A percentile compares a stretch with the other conserved stretches of the same genome.
These are phyloP conservation scores for Smithsoniella earleae DNA, from an alignment of 163 green algal genomes.

Conservation along the genomic window DNA sequence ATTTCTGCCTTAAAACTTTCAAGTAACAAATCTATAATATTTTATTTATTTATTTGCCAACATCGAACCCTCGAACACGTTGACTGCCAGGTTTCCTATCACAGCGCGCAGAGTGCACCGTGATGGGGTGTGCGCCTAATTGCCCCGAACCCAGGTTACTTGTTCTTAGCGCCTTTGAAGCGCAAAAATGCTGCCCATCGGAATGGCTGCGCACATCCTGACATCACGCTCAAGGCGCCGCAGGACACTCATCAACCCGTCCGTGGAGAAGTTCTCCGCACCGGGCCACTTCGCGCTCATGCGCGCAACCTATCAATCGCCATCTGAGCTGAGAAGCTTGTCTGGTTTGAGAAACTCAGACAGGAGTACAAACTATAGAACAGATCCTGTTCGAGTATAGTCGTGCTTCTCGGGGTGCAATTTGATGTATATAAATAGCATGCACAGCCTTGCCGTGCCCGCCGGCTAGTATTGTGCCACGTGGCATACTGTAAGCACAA, in stretches of 20 bases:
- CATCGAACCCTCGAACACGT: too few species aligned
- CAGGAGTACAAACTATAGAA: conserved; percentile 63
- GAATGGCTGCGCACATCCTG: conserved; percentile 26
- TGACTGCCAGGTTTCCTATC: too few species aligned
- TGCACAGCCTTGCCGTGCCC: not conserved
- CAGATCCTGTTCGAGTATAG: conserved; percentile 67
- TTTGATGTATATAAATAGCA: not conserved
- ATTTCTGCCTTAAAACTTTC: too few species aligned
- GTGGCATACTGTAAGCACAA: too few species aligned
- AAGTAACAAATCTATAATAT: too few species aligned
- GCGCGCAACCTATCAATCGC: conserved; percentile 37
- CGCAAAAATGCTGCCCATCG: conserved; percentile 26
- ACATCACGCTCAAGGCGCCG: not conserved
- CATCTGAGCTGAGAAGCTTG: conserved; percentile 52
- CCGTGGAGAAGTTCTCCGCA: not conserved
- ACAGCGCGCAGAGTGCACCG: too few species aligned
- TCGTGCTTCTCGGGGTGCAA: conserved; percentile 32
- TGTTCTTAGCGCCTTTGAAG: too few species aligned
- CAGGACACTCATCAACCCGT: conserved; percentile 31
- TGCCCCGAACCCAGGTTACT: too few species aligned
- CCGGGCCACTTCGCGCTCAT: conserved; percentile 40
- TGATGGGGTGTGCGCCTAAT: too few species aligned
- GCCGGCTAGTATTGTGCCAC: not conserved
- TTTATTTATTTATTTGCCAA: too few species aligned
- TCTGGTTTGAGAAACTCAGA: conserved; percentile 51